Conservation (phyloP, 2,329 filamentous ascomycete species). For the Trichoderma semiorbis region DNA sequence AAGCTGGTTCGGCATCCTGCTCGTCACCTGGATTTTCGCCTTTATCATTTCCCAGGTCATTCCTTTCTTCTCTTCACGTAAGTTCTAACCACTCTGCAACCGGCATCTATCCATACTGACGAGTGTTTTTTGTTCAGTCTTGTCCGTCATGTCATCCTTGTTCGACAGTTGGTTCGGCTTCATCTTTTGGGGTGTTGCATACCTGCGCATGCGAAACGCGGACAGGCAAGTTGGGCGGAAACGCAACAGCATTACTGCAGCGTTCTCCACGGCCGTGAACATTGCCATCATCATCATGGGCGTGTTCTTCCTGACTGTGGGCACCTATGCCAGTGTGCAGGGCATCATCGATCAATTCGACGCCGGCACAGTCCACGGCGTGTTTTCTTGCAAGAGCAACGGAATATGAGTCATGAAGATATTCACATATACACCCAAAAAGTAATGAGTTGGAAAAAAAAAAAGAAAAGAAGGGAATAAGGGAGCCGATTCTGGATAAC, state of each 20-base stretch:
- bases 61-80: constrained; percentile 80
- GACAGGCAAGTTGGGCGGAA: constrained; percentile 54
- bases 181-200: constrained; percentile 88
- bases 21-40: constrained; percentile 72
- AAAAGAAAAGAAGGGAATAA: neutral
- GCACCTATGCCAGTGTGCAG: constrained; percentile 76
- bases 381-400: constrained; percentile 72
- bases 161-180: constrained; percentile 95
- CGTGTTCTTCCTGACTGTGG: constrained; percentile 74
- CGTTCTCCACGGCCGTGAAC: constrained; percentile 62
- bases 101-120: neutral
- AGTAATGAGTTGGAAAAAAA: neutral
- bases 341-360: constrained; percentile 72
- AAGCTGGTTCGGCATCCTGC: constrained; percentile 71
- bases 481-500: neutral
- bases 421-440: neutral
- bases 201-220: constrained; percentile 69
- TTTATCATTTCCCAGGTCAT: constrained; percentile 93
- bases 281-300: constrained; percentile 69
- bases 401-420: constrained; percentile 44
- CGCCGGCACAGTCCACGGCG: constrained; percentile 59
- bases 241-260: constrained; percentile 48
- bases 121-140: constrained; percentile 35
- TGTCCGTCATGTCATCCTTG: constrained; percentile 78
- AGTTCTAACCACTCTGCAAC: constrained; percentile 24